Conservation (phyloP, 306 rosid genomes). For the Corylus americana region DNA sequence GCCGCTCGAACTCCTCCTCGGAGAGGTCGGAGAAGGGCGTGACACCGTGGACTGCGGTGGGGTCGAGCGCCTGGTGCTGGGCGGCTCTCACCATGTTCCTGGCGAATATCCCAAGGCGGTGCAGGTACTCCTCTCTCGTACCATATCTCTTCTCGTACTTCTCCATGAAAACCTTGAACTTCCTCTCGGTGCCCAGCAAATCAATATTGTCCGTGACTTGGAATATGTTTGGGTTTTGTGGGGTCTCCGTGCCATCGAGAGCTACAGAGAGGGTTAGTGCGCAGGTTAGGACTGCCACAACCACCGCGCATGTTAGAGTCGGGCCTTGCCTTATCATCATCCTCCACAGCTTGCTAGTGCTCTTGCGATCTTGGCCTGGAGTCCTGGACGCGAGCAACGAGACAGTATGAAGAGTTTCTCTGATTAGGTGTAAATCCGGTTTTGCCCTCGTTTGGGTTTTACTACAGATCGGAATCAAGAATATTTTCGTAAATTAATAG, state of each 20-base stretch:
- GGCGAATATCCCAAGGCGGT: conserved; percentile 66
- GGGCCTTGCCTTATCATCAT: conserved; percentile 5
- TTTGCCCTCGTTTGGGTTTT: too few species aligned
- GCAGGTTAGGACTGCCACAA: conserved; percentile 43
- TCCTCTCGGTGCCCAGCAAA: conserved; percentile 50
- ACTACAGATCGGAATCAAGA: too few species aligned
- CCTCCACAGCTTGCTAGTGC: neutral
- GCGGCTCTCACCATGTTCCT: conserved; percentile 64
- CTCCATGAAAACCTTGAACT: conserved; percentile 65
- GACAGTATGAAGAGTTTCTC: neutral
- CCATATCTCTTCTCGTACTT: conserved; percentile 57
- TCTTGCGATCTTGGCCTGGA: neutral
- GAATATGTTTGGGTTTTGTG: conserved; percentile 28
- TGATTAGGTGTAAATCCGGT: too few species aligned
- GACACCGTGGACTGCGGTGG: conserved; percentile 80
- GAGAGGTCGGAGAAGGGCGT: conserved; percentile 81
- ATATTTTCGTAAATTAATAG: neutral
- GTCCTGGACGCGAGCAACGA: neutral
- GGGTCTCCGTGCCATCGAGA: conserved; percentile 4
- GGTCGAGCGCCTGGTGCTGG: conserved; percentile 78
- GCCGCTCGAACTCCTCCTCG: conserved; percentile 59
- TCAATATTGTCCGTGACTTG: conserved; percentile 39
- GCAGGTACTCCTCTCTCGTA: conserved; percentile 71
- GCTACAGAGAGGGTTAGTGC: conserved; percentile 33
- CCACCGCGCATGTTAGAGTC: conserved; percentile 35